Evolutionary conservation across 2,329 filamentous ascomycete genomes (phyloP), one percentile per base, ranked within the genome.

Genomic region (Akanthomyces lecanii): DNA sequence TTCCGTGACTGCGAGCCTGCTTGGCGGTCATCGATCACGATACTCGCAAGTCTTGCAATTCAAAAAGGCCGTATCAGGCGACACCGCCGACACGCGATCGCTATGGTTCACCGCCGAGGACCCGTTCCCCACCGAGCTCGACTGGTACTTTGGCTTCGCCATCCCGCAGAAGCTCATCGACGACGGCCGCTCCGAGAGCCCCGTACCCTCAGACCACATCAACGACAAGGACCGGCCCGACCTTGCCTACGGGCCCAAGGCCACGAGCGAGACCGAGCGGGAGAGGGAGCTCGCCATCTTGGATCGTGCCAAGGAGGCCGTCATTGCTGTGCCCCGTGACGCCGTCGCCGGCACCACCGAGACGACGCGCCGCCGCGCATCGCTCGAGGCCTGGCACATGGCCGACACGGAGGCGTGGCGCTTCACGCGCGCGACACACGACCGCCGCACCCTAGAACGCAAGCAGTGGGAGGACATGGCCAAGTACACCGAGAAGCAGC

Each of bases 91-190:
- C 0, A 80, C 85, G 0, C 86, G 86, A 67, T 87, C 88, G 0
- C 79, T 97, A 23, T 97, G 93, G 93, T 79, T 97, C 23, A 89
- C 88, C 0, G 90, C 91, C n/a, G 85, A 89, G 70, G 77, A 79
- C 50, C 76, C 78, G 18, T 76, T 88, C 8, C 86, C 89, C 3
- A 74, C 83, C n/a, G 89, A 95, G 67, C 79, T 97, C 2, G 89
- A 94, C 71, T 98, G 92, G 92, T 84, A 89, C 68, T 91, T 98
- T 72, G 95, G 94, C 61, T 98, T 98, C 75, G 79, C 82, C 16
- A 82, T 97, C 11, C 91, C 93, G 1, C 80, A 81, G 53, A 76
- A 79, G 23, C 76, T 78, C 12, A 79, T 82, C 4, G 75, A 81
- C 47, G 78, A 81, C 53, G 65, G 70, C 28, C 66, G 67, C 36